Evolutionary conservation across 371 early-diverging fungal genomes (phyloP), one percentile per base, ranked within the genome.

Genomic region (Syncephalastrum contaminatum): DNA sequence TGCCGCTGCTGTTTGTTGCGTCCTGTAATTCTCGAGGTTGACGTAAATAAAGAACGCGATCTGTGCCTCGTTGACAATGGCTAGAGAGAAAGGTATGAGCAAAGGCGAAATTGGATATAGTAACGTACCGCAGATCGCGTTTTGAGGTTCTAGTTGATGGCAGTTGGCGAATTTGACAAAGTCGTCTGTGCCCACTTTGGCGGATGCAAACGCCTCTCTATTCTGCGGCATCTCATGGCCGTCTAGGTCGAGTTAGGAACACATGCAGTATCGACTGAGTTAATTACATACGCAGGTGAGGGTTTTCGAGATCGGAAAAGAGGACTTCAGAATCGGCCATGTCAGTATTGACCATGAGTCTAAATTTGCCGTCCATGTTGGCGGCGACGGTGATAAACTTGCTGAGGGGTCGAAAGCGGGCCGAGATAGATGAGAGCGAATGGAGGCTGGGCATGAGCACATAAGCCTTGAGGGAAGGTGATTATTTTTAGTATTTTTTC

Each of bases 361-460:
- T 70, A 51, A 84, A 75, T 16, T 69, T 72, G 14, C 85, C 85
- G 15, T 54, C 56, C 82, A 82, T 80, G 56, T 86, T 86, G 25
- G 82, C 85, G 7, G 78, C 64, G 8, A 86, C 40, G 1, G 62
- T 69, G n/a, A 83, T 15, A 22, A 60, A 72, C n/a, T 71, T 69
- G 19, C 71, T 56, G 10, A 85, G 48, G 6, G 71, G 52, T 48
- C 76, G 81, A 20, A 84, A 61, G 10, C 81, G 60, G 18, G 79
- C 79, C 16, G 75, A 75, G 42, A 75, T 63, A 1, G 57, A 62
- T 55, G 69, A 66, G 6, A 86, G 53, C 3, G 56, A 50, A 40
- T 52, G 8, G 7, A 83, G 48, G 15, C 70, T 64, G 15, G 86
- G 86, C 42, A 84, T 48, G 14, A 83, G 52, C 25, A 86, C 79